Evolutionary conservation across 345 rosid genomes (phyloP).

Genomic region (Hevea brasiliensis): DNA sequence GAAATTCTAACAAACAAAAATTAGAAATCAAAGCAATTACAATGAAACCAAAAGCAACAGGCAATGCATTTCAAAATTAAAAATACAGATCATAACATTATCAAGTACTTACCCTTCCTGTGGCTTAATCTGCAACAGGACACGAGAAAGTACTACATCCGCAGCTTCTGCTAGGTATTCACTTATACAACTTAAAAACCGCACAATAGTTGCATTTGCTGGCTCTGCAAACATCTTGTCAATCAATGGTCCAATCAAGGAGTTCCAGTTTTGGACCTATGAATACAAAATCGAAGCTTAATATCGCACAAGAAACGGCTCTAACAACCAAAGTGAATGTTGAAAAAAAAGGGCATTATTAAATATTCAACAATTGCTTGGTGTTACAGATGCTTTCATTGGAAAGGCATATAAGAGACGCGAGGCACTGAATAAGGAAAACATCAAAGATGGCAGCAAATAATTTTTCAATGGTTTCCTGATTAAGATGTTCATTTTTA

Average conservation of each 20-base stretch:
- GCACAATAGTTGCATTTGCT: conserved; percentile 73
- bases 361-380: background rate
- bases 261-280: conserved; percentile 76
- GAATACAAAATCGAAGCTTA: conserved; percentile 10
- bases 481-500: too few relatives aligned
- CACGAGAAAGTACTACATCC: conserved; percentile 54
- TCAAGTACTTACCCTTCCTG: conserved; percentile 54
- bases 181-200: conserved; percentile 68
- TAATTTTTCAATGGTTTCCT: too few relatives aligned
- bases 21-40: background rate
- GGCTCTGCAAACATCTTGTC: conserved; percentile 91
- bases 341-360: background rate
- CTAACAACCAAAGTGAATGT: background rate
- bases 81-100: background rate
- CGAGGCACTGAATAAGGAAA: too few relatives aligned
- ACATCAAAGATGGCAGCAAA: too few relatives aligned
- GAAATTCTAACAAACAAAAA: background rate
- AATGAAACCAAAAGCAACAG: background rate
- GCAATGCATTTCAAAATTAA: too few relatives aligned
- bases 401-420: too few relatives aligned
- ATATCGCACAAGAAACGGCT: conserved; percentile 2
- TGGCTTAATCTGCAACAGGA: conserved; percentile 56
- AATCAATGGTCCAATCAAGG: conserved; percentile 58
- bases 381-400: too few relatives aligned
- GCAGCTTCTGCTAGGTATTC: conserved; percentile 62